Base-by-base conservation (phyloP, 164 flowering plant species). In the Taxillus chinensis region DNA sequence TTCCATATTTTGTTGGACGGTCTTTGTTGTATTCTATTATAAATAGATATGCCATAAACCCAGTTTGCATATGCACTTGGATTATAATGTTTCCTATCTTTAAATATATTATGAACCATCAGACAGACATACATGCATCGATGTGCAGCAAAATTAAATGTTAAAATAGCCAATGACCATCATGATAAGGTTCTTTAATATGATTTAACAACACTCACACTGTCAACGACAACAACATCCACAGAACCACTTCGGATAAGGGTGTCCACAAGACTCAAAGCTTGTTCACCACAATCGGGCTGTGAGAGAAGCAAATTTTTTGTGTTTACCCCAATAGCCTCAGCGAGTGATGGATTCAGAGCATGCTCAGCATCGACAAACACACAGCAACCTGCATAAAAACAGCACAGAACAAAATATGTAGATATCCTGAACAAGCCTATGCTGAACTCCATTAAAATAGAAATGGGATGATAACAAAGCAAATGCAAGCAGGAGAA, bases 351-450 rank as follows among this genome's bases (percentile, higher is more conserved):
- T 59, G 93, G 86, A 75, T 92, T 95, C 70, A 92, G 97, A 62
- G 98, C 93, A 80, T 90, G 98, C 75, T 92, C 96, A 40, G 98
- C 96, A 78, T 90, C 98, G 63, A 92, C 78, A 70, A 90, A 92
- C 48, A 78, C 96, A 77, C 98, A 92, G 57, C 76, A 82, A 27
- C 90, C 98, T 92, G 67, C 72, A 77, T 10, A 38, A 13, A 52
- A 42, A 62, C 8, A 11, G 15, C 45, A 56, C 3, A 45, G 45
- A 38, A 37, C 7, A 42, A 27, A 49, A n/a, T 0, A 59, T n/a
- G 8, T 68, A 6, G 62, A 41, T 63, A 17, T 41, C 38, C 54
- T 9, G 14, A 49, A 14, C 39, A n/a, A 51, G 59, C n/a, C 12
- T 39, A 12, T 12, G n/a, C 37, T n/a, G 37, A 55, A 50, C 0